Percentiles rank a stretch among this genome's conserved stretches.
Evolutionary conservation across 768 basidiomycete genomes (phyloP).

Genomic region (Agrocybe chaxingu): DNA sequence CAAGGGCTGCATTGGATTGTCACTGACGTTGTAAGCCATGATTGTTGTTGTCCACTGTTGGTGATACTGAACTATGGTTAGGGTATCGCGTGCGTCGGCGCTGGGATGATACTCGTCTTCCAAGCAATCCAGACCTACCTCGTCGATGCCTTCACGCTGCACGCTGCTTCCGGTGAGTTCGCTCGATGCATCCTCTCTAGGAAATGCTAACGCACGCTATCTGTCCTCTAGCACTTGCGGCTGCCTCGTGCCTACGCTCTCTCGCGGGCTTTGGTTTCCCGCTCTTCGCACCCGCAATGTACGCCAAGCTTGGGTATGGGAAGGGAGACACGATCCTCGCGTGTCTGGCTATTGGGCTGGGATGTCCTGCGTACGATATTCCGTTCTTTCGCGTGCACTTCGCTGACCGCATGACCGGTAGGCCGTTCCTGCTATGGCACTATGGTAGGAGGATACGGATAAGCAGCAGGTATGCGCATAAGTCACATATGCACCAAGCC

Average conservation of each 20-base stretch:
- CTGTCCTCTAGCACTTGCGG: slow-evolving; percentile 50
- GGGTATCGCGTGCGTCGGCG: slow-evolving; percentile 58
- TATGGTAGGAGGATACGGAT: slow-evolving; percentile 42
- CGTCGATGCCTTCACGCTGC: slow-evolving; percentile 61
- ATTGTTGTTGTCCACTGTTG: background rate
- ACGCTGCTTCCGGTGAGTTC: slow-evolving; percentile 61
- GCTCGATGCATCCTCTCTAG: background rate
- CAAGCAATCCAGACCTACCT: slow-evolving; percentile 66
- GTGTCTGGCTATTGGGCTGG: slow-evolving; percentile 50
- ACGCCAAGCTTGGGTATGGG: slow-evolving; percentile 60
- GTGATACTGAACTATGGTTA: slow-evolving; percentile 16
- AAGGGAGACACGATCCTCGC: slow-evolving; percentile 69
- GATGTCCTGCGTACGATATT: slow-evolving; percentile 51
- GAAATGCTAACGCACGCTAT: background rate
- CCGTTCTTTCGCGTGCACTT: background rate
- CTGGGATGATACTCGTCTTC: slow-evolving; percentile 56
- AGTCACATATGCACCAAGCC: slow-evolving; percentile 4
- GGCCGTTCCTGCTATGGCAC: slow-evolving; percentile 33
- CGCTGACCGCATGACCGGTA: slow-evolving; percentile 9
- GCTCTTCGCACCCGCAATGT: slow-evolving; percentile 74
- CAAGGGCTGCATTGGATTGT: slow-evolving; percentile 63
- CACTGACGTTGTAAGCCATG: slow-evolving; percentile 53
- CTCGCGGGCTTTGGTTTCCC: slow-evolving; percentile 75
- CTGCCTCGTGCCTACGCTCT: slow-evolving; percentile 59
- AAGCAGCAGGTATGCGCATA: slow-evolving; percentile 41